Conservation (phyloP, 2,329 filamentous ascomycete species). For the Botrytis elliptica region DNA sequence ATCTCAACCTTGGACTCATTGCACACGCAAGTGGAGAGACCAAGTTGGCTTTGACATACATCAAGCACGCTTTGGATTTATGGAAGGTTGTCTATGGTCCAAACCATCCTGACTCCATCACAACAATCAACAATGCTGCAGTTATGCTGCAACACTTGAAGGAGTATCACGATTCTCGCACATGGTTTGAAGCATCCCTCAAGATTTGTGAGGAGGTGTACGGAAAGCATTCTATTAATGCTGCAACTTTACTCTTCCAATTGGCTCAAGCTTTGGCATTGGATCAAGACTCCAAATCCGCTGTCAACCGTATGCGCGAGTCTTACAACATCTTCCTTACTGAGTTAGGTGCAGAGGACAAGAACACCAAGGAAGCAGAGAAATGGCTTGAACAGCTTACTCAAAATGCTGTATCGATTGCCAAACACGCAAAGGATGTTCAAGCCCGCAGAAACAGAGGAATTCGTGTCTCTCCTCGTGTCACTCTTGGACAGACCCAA, state of each 20-base stretch:
- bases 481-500: slow-evolving; percentile 54
- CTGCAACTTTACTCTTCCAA: slow-evolving; percentile 94
- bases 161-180: slow-evolving; percentile 87
- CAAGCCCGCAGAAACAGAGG: slow-evolving; percentile 71
- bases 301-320: slow-evolving; percentile 91
- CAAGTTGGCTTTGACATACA: slow-evolving; percentile 79
- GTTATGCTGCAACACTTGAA: slow-evolving; percentile 98
- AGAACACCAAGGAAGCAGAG: slow-evolving; percentile 97
- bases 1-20: slow-evolving; percentile 92
- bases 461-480: slow-evolving; percentile 65
- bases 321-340: slow-evolving; percentile 93
- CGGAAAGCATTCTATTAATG: slow-evolving; percentile 86
- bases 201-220: slow-evolving; percentile 86
- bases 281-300: slow-evolving; percentile 91
- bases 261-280: slow-evolving; percentile 91
- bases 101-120: slow-evolving; percentile 95
- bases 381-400: slow-evolving; percentile 95
- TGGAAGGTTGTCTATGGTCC: slow-evolving; percentile 97
- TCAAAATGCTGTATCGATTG: slow-evolving; percentile 89
- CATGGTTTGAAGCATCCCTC: slow-evolving; percentile 95
- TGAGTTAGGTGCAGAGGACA: slow-evolving; percentile 83
- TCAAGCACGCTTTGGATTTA: slow-evolving; percentile 87
- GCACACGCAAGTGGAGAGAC: slow-evolving; percentile 91
- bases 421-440: slow-evolving; percentile 87
- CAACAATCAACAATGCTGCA: slow-evolving; percentile 96